These are phyloP conservation scores for Gaultheria prostrata DNA, from an alignment of 148 eudicot species.

Conservation along the genomic window DNA sequence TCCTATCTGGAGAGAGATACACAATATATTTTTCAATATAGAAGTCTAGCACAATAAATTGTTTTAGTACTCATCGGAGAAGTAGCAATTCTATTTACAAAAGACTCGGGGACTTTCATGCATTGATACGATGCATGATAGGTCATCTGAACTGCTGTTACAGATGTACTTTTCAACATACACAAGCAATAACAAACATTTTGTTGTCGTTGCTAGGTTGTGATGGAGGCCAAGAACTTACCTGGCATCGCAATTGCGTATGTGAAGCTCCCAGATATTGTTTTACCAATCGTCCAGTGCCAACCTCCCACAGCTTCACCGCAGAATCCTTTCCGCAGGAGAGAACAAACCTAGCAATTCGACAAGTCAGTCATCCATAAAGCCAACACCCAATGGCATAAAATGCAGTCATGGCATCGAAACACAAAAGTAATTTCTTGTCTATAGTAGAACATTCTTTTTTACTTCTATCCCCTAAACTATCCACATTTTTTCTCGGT, in stretches of 20 bases:
- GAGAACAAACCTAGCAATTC: conserved; percentile 56
- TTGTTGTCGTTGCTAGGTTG: neutral
- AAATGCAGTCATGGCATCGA: neutral
- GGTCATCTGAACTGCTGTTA: neutral
- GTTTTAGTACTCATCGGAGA: neutral
- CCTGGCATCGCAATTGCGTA: conserved; percentile 71
- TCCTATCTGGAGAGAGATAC: neutral
- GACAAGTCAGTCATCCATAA: neutral
- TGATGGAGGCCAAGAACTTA: conserved; percentile 21
- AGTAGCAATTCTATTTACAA: neutral
- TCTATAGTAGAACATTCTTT: neutral
- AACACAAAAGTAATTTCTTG: neutral
- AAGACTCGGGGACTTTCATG: neutral
- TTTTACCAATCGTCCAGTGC: conserved; percentile 82
- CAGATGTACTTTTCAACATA: neutral
- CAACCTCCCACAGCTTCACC: conserved; percentile 88
- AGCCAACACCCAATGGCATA: neutral
- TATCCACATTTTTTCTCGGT: too few species aligned
- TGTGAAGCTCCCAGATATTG: conserved; percentile 86
- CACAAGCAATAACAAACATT: neutral
- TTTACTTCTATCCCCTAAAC: too few species aligned
- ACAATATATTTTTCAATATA: neutral
- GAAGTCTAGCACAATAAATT: neutral
- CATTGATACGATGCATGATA: neutral
- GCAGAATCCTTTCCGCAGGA: conserved; percentile 82